Base-by-base conservation (phyloP, 495 filamentous ascomycete genomes). In the Lepraria neglecta region DNA sequence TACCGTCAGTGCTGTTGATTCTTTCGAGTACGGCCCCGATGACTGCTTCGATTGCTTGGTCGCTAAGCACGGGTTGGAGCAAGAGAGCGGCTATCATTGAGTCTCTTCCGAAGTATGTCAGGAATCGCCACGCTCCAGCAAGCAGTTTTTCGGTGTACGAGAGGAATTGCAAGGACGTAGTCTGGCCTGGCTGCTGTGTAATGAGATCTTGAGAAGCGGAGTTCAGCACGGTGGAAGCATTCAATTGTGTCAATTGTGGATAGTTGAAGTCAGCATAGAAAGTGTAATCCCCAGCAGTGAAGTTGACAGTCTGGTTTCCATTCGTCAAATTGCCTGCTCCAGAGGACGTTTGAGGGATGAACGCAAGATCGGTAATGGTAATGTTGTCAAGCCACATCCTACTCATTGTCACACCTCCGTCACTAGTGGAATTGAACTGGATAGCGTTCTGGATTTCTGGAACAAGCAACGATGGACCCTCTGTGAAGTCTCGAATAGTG, bases 211-310 rank as follows among this genome's bases (percentile, higher is more conserved):
- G 63, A 1, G 81, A 80, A 2, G 65, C 65, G 3, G 69, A 64
- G 64, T 77, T 84, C 40, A 87, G 65, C 3, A 84, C 79, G 35
- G 81, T 70, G 2, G 66, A 48, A 0, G 78, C 62, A 21, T 69
- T 75, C 19, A 86, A 72, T 60, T 80, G 80, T 31, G 75, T 69
- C 40, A 87, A 70, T 58, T 87, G 82, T 0, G 84, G 82, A 57
- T 86, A 87, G 68, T 84, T 78, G 66, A 80, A 80, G 44, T 79
- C 76, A 14, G 84, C 83, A 1, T 76, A 77, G 69, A 86, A 83
- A 21, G 72, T 62, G 66, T 87, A 87, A 15, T 76, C 72, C 14
- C 84, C 84, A 0, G 74, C 64, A 1, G 68, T 60, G 33, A 87
- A 80, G 11, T 40, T 64, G 15, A 83, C 64, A 1, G 73, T 78